Base-by-base conservation (phyloP, 1,139 yeast species). In the Kodamaea sp. region DNA sequence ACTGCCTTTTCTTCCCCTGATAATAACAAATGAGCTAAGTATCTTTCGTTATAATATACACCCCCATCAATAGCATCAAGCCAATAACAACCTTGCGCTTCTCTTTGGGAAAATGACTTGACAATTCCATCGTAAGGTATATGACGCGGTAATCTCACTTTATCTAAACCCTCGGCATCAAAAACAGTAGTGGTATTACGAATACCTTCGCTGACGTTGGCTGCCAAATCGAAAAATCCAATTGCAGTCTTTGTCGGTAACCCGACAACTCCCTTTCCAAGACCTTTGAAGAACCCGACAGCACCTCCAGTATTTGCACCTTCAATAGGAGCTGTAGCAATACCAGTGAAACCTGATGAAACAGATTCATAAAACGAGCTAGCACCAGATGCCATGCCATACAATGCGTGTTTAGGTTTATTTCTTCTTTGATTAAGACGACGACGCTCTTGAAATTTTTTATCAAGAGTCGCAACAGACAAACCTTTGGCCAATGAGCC, bases 171-270 rank as follows among this genome's bases (percentile, higher is more conserved):
- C 36, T 83, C 90, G 3, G 78, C 78, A 58, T 88, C 97, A 57
- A 89, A 84, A 2, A 87, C 92, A 0, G 96, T 87, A 0, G 99
- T 88, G 0, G 97, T 87, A 57, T 84, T 89, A 44, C 92, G 75
- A 36, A 94, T 90, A 22, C 97, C 97, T 58, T 90, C 97, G 64
- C 96, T 83, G 24, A 92, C 82, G 62, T 88, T 90, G 35, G 88
- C 84, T 0, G 98, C 96, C 48, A 94, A 70, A 57, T 94, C 99
- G 53, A 94, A 84, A 27, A 92, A 61, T 6, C 99, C 99, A 54
- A 92, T 89, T 0, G 97, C 96, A 0, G 98, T 88, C 63, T 94
- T 94, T 0, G 98, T 89, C 0, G 98, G 98, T 29, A 94, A 66
- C 0, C 98, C 98, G 40, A 94, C 79, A 20, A 94, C 58, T n/a